Percentiles rank a stretch among this genome's conserved stretches.
phyloP scores from a whole-genome alignment of 805 yeast genomes.

The Ogataea trehalophila region DNA sequence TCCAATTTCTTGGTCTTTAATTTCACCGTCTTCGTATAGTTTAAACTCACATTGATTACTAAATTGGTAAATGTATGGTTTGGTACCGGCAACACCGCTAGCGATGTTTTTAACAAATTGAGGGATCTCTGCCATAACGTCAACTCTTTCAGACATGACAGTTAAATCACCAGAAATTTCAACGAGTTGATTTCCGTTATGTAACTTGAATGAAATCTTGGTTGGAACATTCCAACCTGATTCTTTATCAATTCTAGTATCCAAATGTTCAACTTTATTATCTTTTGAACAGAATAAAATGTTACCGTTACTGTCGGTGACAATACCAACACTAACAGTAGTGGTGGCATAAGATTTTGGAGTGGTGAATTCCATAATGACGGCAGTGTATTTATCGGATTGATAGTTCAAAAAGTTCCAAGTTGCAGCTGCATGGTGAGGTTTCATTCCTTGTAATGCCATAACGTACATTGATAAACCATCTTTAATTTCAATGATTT shows the following conservation, averaged over 20 bases:
- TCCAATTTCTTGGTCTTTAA: constrained; percentile 49
- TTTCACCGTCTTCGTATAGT: constrained; percentile 35
- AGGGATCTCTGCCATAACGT: constrained; percentile 97
- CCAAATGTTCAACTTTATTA: constrained; percentile 58
- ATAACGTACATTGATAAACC: constrained; percentile 77
- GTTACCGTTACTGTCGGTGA: constrained; percentile 60
- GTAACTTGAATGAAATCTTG: constrained; percentile 52
- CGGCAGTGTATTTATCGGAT: constrained; percentile 65
- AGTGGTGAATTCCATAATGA: constrained; percentile 93
- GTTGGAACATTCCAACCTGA: constrained; percentile 92
- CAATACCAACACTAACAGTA: constrained; percentile 73
- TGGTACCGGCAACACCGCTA: constrained; percentile 91
- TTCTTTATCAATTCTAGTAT: constrained; percentile 58
- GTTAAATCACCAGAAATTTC: constrained; percentile 56
- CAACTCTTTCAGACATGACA: constrained; percentile 79
- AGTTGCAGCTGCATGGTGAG: constrained; percentile 95
- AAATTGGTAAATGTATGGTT: constrained; percentile 95
- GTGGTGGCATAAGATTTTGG: constrained; percentile 86
- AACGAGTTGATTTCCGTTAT: constrained; percentile 39
- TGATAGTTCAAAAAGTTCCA: constrained; percentile 96
- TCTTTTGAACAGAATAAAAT: constrained; percentile 56
- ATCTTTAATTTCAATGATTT: constrained; percentile 25
- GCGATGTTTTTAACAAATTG: constrained; percentile 89
- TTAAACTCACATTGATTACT: constrained; percentile 50
- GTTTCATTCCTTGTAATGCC: constrained; percentile 99